Evolutionary conservation across 2,329 filamentous ascomycete genomes (phyloP), one percentile per base, ranked within the genome.

Genomic region (Sclerotinia nivalis): DNA sequence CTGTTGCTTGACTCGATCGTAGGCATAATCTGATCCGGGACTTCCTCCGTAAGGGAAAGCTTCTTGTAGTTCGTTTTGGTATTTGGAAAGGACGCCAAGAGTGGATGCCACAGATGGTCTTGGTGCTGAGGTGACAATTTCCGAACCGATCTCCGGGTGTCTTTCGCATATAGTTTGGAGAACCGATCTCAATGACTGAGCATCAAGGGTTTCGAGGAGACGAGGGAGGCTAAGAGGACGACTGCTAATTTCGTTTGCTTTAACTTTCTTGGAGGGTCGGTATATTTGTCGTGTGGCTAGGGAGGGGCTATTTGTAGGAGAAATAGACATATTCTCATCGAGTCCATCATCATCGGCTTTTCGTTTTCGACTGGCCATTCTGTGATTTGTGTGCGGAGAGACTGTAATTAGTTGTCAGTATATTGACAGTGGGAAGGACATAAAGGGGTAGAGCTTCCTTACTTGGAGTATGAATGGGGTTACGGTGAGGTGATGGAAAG

Each of bases 181-280:
- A 1, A 97, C 89, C 49, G 88, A 89, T 75, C 95, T 90, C 77
- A 99, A 86, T 74, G 96, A 92, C 71, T 92, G 87, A 71, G 90
- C 90, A 77, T 96, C 93, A 58, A 99, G 88, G 0, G 96, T 98
- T 82, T 99, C 95, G 72, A 99, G 89, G n/a, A 99, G 87, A 77
- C 96, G 90, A 70, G 88, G 85, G 34, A 92, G 82, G 34, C 88
- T 82, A 60, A 93, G 83, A 60, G 89, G 88, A 71, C 89, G 84
- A 54, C 89, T 89, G 31, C 85, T 85, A 71, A 93, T 80, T 75
- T 96, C 93, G 75, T 89, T 85, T 20, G 83, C 83, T 76, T 88
- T 83, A 56, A 83, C 79, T 78, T 86, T 91, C 78, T 92, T 93
- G 65, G 88, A 84, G 22, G 87, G 86, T 73, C 90, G 83, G 68